A percentile compares a stretch with the other conserved stretches of the same genome.
Conservation (phyloP, 495 filamentous ascomycete species). For the Staphylotrichum longicolle region DNA sequence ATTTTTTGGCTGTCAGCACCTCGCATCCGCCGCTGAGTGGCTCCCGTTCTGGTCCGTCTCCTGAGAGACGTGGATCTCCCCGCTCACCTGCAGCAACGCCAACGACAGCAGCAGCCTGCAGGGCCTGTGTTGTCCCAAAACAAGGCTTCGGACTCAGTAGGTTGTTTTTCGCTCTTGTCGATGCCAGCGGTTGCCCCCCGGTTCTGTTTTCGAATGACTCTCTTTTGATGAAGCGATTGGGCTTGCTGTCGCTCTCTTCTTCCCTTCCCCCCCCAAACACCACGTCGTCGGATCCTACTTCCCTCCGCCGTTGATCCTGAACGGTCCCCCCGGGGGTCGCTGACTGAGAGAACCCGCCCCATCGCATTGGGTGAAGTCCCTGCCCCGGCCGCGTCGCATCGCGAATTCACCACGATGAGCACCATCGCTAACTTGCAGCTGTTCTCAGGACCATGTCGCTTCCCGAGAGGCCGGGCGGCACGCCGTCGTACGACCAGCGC, state of each 20-base stretch:
- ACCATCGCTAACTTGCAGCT: conserved; percentile 26
- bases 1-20: conserved; percentile 8
- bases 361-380: conserved; percentile 28
- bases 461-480: conserved; percentile 62
- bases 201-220: not conserved
- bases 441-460: conserved; percentile 57
- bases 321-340: conserved; percentile 7
- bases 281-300: not conserved
- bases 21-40: conserved; percentile 15
- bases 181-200: conserved; percentile 20
- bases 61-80: conserved; percentile 21
- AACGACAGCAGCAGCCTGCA: conserved; percentile 12
- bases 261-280: not conserved
- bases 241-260: not conserved
- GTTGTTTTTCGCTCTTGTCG: conserved; percentile 20
- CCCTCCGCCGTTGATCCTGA: not conserved
- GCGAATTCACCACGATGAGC: not conserved
- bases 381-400: conserved; percentile 11
- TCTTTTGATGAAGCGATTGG: not conserved
- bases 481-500: conserved; percentile 58
- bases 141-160: conserved; percentile 19
- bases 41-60: conserved; percentile 22
- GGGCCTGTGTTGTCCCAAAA: conserved; percentile 26
- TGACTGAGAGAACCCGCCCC: conserved; percentile 7
- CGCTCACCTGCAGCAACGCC: conserved; percentile 20